Evolutionary conservation across 345 rosid species (phyloP).

Genomic region (Gossypium turneri): DNA sequence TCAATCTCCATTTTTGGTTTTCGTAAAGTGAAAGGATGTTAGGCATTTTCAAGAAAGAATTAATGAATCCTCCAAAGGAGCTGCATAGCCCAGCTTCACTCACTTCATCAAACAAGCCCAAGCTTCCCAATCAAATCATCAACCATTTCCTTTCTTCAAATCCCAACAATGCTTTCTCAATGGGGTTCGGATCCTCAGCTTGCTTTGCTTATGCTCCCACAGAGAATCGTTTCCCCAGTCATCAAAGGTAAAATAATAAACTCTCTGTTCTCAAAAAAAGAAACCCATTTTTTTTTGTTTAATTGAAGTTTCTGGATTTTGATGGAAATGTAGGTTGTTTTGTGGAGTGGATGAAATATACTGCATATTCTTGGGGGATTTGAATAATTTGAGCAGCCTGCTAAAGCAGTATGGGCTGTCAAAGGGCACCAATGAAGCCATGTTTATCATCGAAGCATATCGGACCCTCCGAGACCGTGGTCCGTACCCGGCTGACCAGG

Average conservation of each 20-base stretch:
- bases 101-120: conserved; percentile 24
- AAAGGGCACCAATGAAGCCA: conserved; percentile 55
- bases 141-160: conserved; percentile 34
- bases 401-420: conserved; percentile 58
- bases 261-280: background rate
- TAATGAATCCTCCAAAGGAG: conserved; percentile 63
- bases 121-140: conserved; percentile 41
- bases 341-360: conserved; percentile 53
- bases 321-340: conserved; percentile 43
- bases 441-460: conserved; percentile 62
- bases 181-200: conserved; percentile 43
- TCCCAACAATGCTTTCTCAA: conserved; percentile 31
- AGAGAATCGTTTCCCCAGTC: conserved; percentile 21
- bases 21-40: conserved; percentile 31
- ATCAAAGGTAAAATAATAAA: conserved; percentile 46
- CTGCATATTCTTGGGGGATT: conserved; percentile 58
- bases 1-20: background rate
- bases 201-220: conserved; percentile 38
- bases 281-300: background rate
- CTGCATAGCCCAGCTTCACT: conserved; percentile 50
- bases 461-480: conserved; percentile 74
- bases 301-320: background rate
- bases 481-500: conserved; percentile 72
- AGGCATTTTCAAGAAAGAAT: conserved; percentile 54
- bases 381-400: conserved; percentile 51